These are phyloP conservation scores for Arthroderma sp. DNA, from an alignment of 2,329 filamentous ascomycete species.

Conservation along the genomic window DNA sequence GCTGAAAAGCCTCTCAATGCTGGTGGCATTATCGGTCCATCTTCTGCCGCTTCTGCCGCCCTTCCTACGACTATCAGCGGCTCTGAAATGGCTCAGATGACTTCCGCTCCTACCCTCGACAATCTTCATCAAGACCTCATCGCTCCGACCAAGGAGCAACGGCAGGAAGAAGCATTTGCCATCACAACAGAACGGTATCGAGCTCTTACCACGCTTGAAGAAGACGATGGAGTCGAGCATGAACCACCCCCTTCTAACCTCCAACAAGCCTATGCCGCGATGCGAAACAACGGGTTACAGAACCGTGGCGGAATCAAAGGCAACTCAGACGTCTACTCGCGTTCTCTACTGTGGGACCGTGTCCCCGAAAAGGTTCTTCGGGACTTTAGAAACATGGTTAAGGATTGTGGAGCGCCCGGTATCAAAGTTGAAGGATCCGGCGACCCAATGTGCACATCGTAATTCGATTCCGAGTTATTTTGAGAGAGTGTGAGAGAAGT, in stretches of 20 bases:
- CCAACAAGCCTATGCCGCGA: conserved; percentile 58
- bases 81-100: conserved; percentile 29
- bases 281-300: conserved; percentile 58
- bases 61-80: conserved; percentile 24
- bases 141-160: conserved; percentile 68
- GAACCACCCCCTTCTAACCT: conserved; percentile 29
- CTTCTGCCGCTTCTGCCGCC: conserved; percentile 13
- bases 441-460: conserved; percentile 8
- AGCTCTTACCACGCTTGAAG: conserved; percentile 59
- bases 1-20: conserved; percentile 39
- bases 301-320: conserved; percentile 38
- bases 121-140: conserved; percentile 56
- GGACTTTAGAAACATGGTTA: conserved; percentile 84
- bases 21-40: conserved; percentile 12
- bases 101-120: conserved; percentile 36
- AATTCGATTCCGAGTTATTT: not conserved
- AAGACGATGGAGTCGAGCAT: conserved; percentile 25
- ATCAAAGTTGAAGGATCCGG: conserved; percentile 21
- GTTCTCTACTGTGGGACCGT: conserved; percentile 86
- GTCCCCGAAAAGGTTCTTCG: conserved; percentile 83
- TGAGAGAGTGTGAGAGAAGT: not conserved
- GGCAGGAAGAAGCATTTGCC: conserved; percentile 76
- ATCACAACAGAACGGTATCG: conserved; percentile 82
- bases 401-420: conserved; percentile 45
- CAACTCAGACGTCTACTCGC: conserved; percentile 79